Evolutionary conservation across 2,329 filamentous ascomycete species (phyloP).

Genomic region (Scedosporium boydii): DNA sequence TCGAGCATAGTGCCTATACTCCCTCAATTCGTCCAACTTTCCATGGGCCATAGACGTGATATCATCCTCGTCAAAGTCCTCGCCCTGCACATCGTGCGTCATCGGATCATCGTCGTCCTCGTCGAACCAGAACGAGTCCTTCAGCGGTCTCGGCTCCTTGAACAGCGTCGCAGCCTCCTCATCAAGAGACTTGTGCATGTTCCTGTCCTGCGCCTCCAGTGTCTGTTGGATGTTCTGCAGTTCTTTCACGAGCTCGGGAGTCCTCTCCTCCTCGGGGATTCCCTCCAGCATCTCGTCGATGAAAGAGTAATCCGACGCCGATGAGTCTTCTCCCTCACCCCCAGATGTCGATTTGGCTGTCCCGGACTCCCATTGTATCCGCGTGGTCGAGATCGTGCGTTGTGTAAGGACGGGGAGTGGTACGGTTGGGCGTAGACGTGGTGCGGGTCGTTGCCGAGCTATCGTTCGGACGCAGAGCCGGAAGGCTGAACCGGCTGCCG

Average conservation of each 20-base stretch:
- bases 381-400: constrained; percentile 6
- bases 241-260: constrained; percentile 1
- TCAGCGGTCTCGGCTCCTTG: constrained; percentile 19
- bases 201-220: background rate
- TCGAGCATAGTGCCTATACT: constrained; percentile 79
- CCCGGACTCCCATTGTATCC: constrained; percentile 15
- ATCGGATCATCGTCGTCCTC: constrained; percentile 37
- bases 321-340: background rate
- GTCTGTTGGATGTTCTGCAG: constrained; percentile 11
- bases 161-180: constrained; percentile 5
- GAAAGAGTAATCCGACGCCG: constrained; percentile 7
- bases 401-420: constrained; percentile 5
- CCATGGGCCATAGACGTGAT: constrained; percentile 74
- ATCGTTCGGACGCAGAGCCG: constrained; percentile 22
- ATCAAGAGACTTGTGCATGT: constrained; percentile 1
- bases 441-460: constrained; percentile 9
- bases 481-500: constrained; percentile 26
- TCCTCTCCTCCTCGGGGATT: constrained; percentile 8
- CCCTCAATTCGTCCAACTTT: constrained; percentile 80
- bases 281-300: constrained; percentile 8
- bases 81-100: constrained; percentile 42
- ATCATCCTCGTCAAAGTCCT: constrained; percentile 70
- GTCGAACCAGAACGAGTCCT: constrained; percentile 37
- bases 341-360: constrained; percentile 9
- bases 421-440: background rate